A percentile compares a stretch with the other conserved stretches of the same genome.
phyloP scores from a whole-genome alignment of 108 stramenopile species.

The Epipyxis sp. region DNA sequence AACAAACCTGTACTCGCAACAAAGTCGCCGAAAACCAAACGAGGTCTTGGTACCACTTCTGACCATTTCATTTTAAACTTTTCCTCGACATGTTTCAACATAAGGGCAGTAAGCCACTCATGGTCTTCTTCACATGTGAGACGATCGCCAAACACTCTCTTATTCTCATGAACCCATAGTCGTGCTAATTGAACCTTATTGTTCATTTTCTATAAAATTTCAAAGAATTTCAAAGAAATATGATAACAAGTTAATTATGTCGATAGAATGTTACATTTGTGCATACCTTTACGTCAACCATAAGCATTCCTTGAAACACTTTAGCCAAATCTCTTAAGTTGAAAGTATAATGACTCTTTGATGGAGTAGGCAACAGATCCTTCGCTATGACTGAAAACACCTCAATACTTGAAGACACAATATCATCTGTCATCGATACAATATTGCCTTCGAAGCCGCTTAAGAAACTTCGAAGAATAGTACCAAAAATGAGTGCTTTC shows the following conservation, averaged over 20 bases:
- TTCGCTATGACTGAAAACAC: slow-evolving; percentile 53
- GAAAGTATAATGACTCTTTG: slow-evolving; percentile 70
- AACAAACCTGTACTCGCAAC: slow-evolving; percentile 45
- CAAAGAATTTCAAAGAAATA: too few species aligned
- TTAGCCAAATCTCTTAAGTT: slow-evolving; percentile 67
- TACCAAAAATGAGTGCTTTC: slow-evolving; percentile 58
- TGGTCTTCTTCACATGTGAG: slow-evolving; percentile 58
- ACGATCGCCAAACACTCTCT: slow-evolving; percentile 62
- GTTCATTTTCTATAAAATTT: slow-evolving; percentile 32
- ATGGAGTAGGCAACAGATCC: slow-evolving; percentile 60
- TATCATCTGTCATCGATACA: slow-evolving; percentile 33
- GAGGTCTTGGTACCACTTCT: not conserved
- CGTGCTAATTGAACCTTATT: slow-evolving; percentile 49
- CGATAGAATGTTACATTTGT: too few species aligned
- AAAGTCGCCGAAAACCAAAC: slow-evolving; percentile 62
- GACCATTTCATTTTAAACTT: slow-evolving; percentile 47
- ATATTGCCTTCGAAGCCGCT: slow-evolving; percentile 42
- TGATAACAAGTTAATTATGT: too few species aligned
- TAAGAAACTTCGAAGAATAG: slow-evolving; percentile 60
- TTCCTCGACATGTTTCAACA: slow-evolving; percentile 29
- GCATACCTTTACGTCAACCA: slow-evolving; percentile 56
- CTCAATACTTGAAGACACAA: slow-evolving; percentile 51
- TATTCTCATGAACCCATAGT: slow-evolving; percentile 63
- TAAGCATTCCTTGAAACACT: slow-evolving; percentile 64
- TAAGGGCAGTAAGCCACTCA: slow-evolving; percentile 51